A percentile compares a stretch with the other conserved stretches of the same genome.
Evolutionary conservation across 1,284 basidiomycete species (phyloP).

Genomic region (Cryptococcus depauperatus): DNA sequence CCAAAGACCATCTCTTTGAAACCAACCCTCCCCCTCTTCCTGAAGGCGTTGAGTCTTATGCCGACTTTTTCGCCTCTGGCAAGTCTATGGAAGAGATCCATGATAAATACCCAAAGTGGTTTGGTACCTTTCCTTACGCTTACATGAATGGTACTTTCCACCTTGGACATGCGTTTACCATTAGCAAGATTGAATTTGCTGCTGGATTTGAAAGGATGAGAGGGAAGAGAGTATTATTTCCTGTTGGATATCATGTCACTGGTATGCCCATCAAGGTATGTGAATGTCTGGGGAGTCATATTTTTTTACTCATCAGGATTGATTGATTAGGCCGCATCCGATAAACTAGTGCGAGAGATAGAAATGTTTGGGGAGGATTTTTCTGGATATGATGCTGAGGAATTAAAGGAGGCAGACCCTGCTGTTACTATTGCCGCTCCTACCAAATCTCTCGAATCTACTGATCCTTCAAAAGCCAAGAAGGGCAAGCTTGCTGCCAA

Average conservation of each 20-base stretch:
- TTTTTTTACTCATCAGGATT: no score
- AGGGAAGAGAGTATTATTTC: constrained; percentile 91
- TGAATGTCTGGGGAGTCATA: not conserved
- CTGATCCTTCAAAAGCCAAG: constrained; percentile 63
- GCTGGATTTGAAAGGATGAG: constrained; percentile 93
- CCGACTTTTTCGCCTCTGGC: constrained; percentile 45
- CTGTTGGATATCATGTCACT: constrained; percentile 91
- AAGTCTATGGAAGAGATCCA: constrained; percentile 48
- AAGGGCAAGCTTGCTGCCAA: constrained; percentile 95
- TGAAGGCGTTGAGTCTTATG: constrained; percentile 57
- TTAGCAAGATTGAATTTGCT: constrained; percentile 96
- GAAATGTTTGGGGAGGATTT: constrained; percentile 92
- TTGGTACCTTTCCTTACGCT: constrained; percentile 88
- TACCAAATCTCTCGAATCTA: constrained; percentile 30
- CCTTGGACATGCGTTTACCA: constrained; percentile 95
- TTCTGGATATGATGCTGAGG: constrained; percentile 57
- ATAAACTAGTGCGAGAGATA: constrained; percentile 97
- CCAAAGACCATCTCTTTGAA: constrained; percentile 57
- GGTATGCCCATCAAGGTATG: constrained; percentile 97
- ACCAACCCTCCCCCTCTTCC: constrained; percentile 67
- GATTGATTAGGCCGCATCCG: constrained; percentile 72
- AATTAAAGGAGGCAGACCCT: constrained; percentile 22
- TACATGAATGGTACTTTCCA: constrained; percentile 99
- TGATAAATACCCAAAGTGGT: constrained; percentile 83
- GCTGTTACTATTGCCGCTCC: constrained; percentile 25